Evolutionary conservation across 139 green algal species (phyloP), one percentile per base, ranked within the genome.

Genomic region (Nannochloris sp.): DNA sequence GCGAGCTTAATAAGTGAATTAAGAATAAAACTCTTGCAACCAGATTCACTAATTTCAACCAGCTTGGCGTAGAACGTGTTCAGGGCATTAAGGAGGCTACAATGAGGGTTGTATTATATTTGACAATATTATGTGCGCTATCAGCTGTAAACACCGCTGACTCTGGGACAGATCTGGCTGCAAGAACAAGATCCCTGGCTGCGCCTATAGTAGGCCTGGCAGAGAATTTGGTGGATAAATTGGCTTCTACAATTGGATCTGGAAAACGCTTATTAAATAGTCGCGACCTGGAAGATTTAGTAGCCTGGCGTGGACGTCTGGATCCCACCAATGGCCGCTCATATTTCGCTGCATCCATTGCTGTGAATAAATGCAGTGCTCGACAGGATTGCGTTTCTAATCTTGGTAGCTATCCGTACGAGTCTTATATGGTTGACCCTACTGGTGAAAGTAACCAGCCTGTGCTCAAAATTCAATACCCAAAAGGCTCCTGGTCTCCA

Each of bases 401-500:
- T 54, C n/a, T 64, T 7, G 56, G 56, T 19, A 55, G 6, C 10
- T 64, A 64, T 48, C 56, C 56, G n/a, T 64, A 64, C 46, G 56
- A 64, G 7, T 19, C 12, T 19, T 64, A 64, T 29, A 10, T 64
- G 19, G 46, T 38, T 6, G 56, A 64, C 32, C 56, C 56, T 32
- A 64, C 56, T 38, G 56, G 56, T 32, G 32, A 54, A n/a, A 55
- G n/a, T 29, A 12, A 64, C 15, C 23, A 64, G 25, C 56, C 56
- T 14, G 56, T 64, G 12, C 15, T 64, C 5, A 64, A 64, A 25
- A 64, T 64, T 31, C n/a, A 23, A n/a, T 64, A 64, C 4, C 56
- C 56, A 6, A 64, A 64, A 42, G 63, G 63, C 25, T 37, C 25
- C 34, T 70, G 63, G 63, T 65, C 63, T 38, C 63, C 63, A 31